phyloP scores from a whole-genome alignment of 2,329 filamentous ascomycete species.

The Biscogniauxia marginata region DNA sequence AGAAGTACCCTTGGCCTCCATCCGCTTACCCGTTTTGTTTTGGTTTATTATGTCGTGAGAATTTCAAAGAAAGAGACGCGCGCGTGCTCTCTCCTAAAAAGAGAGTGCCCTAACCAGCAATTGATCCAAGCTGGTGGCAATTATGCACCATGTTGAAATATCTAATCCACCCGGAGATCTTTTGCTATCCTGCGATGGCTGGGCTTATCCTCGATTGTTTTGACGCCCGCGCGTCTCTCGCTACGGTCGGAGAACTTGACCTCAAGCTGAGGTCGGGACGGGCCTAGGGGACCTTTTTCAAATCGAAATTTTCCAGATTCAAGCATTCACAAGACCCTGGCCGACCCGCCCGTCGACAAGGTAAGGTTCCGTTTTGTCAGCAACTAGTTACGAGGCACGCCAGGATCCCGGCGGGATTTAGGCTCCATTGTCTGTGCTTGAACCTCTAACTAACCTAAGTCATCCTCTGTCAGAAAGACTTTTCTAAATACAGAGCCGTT shows the following conservation, averaged over 20 bases:
- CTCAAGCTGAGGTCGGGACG: conserved; percentile 1
- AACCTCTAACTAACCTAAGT: conserved; percentile 15
- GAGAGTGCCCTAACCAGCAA: not conserved
- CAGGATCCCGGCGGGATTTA: conserved; percentile 13
- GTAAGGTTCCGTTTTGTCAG: conserved; percentile 18
- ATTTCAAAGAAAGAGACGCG: not conserved
- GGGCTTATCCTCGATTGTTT: conserved; percentile 1
- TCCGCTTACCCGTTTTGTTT: not conserved
- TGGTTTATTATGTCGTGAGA: not conserved
- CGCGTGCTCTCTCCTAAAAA: not conserved
- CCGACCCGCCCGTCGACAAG: conserved; percentile 23
- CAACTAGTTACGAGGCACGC: conserved; percentile 17
- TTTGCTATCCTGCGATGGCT: not conserved
- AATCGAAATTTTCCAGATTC: conserved; percentile 1
- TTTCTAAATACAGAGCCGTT: conserved; percentile 7
- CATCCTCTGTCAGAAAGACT: conserved; percentile 1
- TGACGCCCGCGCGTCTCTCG: not conserved
- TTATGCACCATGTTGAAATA: not conserved
- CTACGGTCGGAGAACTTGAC: not conserved
- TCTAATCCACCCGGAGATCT: not conserved
- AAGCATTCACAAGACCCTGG: conserved; percentile 15
- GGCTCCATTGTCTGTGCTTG: conserved; percentile 28
- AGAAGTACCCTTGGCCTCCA: not conserved
- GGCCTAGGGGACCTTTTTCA: conserved; percentile 3
- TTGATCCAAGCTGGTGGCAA: conserved; percentile 5